Evolutionary conservation across 2,329 filamentous ascomycete genomes (phyloP), one percentile per base, ranked within the genome.

Genomic region (Hansfordia pulvinata): DNA sequence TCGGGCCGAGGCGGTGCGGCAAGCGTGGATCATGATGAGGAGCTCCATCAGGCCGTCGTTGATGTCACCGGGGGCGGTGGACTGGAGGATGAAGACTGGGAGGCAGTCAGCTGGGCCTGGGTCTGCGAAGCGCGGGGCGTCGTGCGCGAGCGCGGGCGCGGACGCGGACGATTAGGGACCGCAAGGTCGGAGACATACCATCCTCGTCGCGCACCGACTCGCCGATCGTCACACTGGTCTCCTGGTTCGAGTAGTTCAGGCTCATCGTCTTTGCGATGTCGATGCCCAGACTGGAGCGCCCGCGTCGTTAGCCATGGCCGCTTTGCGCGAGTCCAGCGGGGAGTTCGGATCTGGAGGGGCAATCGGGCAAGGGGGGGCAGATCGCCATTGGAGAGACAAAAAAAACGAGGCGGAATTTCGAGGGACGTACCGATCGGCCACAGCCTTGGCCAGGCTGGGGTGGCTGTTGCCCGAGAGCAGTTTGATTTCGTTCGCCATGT

Each of bases 21-120:
- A 94, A 36, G 88, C 88, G 49, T 93, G 92, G 55, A 94, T 92
- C 76, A 94, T 93, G 58, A 96, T 94, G 39, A 96, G 70, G 19
- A 96, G 71, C 58, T 98, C 88, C 88, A 98, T 96, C 33, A 98
- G 69, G 26, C 85, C 85, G 52, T 96, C 88, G 57, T 98, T 98
- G 60, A 96, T 92, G 50, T 94, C 86, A 50, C 88, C 86, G 2
- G 88, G 88, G 20, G 82, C 78, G 25, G 90, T 93, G 14, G 88
- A 93, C 58, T 96, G 88, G 33, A 96, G 66, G 44, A 96, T 93
- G 61, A 94, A 96, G 48, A 94, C 86, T 47, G 24, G 5, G 26
- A 23, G 28, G 13, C 27, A 11, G 25, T 34, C 23, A 52, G 36
- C 22, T 76, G 70, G n/a, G n/a, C n/a, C n/a, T n/a, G n/a, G n/a